Conservation (phyloP, 2,329 filamentous ascomycete species). For the Colletotrichum liaoningense region DNA sequence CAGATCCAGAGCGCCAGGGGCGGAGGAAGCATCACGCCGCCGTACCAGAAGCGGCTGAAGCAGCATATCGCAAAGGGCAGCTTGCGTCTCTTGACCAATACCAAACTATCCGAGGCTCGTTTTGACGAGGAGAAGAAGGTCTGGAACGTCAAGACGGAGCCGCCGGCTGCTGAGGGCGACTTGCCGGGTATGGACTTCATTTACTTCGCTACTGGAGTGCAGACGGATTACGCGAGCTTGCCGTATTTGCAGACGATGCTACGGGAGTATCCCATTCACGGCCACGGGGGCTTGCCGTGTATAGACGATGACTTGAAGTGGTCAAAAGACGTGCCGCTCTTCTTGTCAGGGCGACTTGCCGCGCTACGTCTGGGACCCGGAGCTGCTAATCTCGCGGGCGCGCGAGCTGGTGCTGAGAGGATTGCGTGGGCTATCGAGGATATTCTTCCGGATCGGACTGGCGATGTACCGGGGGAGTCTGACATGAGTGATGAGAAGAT, state of each 20-base stretch:
- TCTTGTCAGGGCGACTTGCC: conserved; percentile 76
- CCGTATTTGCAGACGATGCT: conserved; percentile 71
- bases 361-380: conserved; percentile 77
- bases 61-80: conserved; percentile 64
- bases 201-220: conserved; percentile 80
- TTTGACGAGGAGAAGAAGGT: conserved; percentile 58
- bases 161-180: conserved; percentile 54
- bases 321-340: conserved; percentile 78
- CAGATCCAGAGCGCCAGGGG: conserved; percentile 75
- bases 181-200: conserved; percentile 74
- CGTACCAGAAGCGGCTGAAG: conserved; percentile 75
- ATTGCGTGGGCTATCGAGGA: conserved; percentile 78
- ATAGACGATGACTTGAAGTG: conserved; percentile 83
- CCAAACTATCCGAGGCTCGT: conserved; percentile 61
- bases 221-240: conserved; percentile 70
- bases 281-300: conserved; percentile 75
- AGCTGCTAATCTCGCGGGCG: conserved; percentile 79
- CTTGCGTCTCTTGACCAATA: conserved; percentile 68
- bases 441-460: conserved; percentile 48
- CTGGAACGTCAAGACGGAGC: conserved; percentile 62
- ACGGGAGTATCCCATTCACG: conserved; percentile 69
- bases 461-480: not conserved
- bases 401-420: conserved; percentile 78
- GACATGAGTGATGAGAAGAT: conserved; percentile 24
- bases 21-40: conserved; percentile 81